phyloP scores from a whole-genome alignment of 208 protist species.

The Porcisia deanei region DNA sequence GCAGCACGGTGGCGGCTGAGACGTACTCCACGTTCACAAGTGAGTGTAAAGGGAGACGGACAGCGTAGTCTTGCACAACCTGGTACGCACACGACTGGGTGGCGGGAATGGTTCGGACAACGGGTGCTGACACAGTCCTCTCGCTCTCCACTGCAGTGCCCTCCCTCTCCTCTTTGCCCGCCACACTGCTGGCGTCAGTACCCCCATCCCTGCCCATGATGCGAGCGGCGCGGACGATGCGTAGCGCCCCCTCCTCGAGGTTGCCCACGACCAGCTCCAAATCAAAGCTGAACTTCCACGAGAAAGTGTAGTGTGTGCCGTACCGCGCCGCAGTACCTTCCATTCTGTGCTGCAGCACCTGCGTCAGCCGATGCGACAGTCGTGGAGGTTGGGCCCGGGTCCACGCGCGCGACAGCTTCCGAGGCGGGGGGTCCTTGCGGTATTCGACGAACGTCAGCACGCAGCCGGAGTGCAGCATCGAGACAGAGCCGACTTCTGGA shows the following conservation, averaged over 20 bases:
- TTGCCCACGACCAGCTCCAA: slow-evolving; percentile 71
- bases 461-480: slow-evolving; percentile 20
- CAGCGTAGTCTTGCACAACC: slow-evolving; percentile 35
- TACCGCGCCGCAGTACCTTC: slow-evolving; percentile 28
- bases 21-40: slow-evolving; percentile 84
- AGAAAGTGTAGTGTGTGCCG: slow-evolving; percentile 54
- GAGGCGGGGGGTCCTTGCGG: slow-evolving; percentile 19
- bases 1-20: slow-evolving; percentile 59
- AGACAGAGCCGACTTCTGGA: not conserved
- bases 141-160: slow-evolving; percentile 4
- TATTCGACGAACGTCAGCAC: slow-evolving; percentile 30
- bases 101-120: not conserved
- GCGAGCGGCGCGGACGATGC: slow-evolving; percentile 41
- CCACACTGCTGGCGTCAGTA: not conserved
- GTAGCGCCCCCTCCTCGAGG: slow-evolving; percentile 55
- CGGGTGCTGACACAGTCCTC: not conserved
- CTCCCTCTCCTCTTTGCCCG: not conserved
- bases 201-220: not conserved
- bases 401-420: slow-evolving; percentile 24
- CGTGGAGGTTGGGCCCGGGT: slow-evolving; percentile 12
- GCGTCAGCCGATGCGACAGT: slow-evolving; percentile 27
- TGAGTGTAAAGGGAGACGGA: slow-evolving; percentile 61
- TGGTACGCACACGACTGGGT: not conserved
- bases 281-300: slow-evolving; percentile 84
- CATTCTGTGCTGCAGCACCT: slow-evolving; percentile 36